These are phyloP conservation scores for Kernera saxatilis DNA, from an alignment of 345 rosid genomes.

Conservation along the genomic window DNA sequence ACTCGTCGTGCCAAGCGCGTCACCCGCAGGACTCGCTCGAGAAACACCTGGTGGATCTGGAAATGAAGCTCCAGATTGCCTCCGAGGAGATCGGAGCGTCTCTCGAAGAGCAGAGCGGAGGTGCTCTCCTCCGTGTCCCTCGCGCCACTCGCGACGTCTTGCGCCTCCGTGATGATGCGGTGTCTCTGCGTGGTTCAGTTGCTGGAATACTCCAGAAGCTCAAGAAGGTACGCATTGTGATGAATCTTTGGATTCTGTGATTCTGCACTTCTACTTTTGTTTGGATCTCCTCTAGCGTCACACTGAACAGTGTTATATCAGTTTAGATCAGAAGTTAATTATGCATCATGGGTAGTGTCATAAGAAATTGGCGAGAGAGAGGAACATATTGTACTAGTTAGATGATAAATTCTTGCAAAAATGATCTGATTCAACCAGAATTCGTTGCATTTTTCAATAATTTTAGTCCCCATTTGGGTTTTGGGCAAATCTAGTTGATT, in stretches of 20 bases:
- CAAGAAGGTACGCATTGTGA: conserved; percentile 51
- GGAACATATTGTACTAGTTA: neutral
- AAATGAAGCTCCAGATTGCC: conserved; percentile 97
- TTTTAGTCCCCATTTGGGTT: neutral
- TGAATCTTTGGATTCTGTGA: neutral
- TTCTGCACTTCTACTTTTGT: neutral
- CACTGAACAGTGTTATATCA: neutral
- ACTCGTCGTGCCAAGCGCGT: conserved; percentile 70
- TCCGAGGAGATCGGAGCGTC: conserved; percentile 95
- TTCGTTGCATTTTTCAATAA: neutral
- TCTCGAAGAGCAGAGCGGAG: conserved; percentile 92
- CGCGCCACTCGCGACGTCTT: conserved; percentile 90
- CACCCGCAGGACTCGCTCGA: conserved; percentile 86
- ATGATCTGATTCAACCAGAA: neutral
- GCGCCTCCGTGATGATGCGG: conserved; percentile 90
- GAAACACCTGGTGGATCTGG: conserved; percentile 90
- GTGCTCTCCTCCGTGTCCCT: conserved; percentile 89
- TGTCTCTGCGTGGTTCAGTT: conserved; percentile 71
- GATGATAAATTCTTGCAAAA: neutral
- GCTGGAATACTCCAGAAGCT: conserved; percentile 87
- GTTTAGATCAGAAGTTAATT: neutral
- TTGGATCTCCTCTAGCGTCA: conserved; percentile 6
- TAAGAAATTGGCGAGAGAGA: neutral
- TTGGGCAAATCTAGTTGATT: neutral
- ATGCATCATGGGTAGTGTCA: neutral